Percentiles rank a stretch among this genome's conserved stretches.
These are phyloP conservation scores for Pugionium cornutum DNA, from an alignment of 345 rosid genomes.

Conservation along the genomic window DNA sequence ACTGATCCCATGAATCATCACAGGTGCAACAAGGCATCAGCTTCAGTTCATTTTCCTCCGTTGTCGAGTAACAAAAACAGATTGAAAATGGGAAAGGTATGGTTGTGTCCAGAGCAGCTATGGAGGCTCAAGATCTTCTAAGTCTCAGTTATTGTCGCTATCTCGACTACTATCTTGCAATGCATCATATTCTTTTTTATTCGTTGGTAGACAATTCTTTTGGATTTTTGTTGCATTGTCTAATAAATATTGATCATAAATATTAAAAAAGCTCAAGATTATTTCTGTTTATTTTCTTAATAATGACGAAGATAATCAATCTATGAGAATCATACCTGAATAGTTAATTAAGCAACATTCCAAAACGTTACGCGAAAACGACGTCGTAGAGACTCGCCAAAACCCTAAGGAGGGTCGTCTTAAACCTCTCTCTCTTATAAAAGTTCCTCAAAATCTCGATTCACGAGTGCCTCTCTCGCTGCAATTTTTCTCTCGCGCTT, in stretches of 20 bases:
- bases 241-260: slow-evolving; percentile 15
- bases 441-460: neutral
- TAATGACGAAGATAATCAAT: neutral
- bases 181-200: slow-evolving; percentile 27
- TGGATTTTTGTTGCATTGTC: slow-evolving; percentile 29
- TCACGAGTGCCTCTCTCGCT: neutral
- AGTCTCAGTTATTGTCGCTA: slow-evolving; percentile 50
- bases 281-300: neutral
- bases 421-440: neutral
- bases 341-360: neutral
- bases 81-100: slow-evolving; percentile 46
- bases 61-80: slow-evolving; percentile 31
- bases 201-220: slow-evolving; percentile 21
- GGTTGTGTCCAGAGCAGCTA: slow-evolving; percentile 11
- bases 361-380: neutral
- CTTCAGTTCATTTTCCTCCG: slow-evolving; percentile 48
- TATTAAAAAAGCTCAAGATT: slow-evolving; percentile 11
- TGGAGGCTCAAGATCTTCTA: slow-evolving; percentile 41
- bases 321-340: slow-evolving; percentile 13
- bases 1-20: slow-evolving; percentile 26
- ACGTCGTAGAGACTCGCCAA: neutral
- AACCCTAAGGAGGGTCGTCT: neutral
- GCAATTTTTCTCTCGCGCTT: neutral
- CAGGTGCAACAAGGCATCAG: slow-evolving; percentile 15
- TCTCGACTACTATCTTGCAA: slow-evolving; percentile 41